A percentile compares a stretch with the other conserved stretches of the same genome.
Evolutionary conservation across 2,329 filamentous ascomycete species (phyloP).

Genomic region (Basipetospora chlamydospora): DNA sequence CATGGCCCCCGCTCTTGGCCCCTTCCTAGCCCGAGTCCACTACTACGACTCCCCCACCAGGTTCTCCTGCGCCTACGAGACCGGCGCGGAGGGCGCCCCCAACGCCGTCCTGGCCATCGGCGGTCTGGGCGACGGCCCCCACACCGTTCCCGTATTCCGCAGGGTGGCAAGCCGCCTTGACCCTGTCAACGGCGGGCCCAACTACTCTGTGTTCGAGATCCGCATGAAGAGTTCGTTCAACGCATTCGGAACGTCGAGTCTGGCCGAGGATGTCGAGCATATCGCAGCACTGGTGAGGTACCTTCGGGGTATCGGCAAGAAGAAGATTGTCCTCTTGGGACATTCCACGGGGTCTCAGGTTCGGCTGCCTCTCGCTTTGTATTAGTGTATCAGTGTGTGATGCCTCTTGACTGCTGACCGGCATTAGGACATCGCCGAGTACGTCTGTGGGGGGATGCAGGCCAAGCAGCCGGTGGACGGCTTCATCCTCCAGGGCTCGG

Average conservation of each 20-base stretch:
- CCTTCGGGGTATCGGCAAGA: slow-evolving; percentile 31
- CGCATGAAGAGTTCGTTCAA: slow-evolving; percentile 39
- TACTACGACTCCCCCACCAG: slow-evolving; percentile 5
- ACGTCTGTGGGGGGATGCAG: slow-evolving; percentile 22
- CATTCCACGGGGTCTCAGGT: slow-evolving; percentile 46
- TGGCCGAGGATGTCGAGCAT: slow-evolving; percentile 38
- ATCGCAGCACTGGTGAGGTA: slow-evolving; percentile 38
- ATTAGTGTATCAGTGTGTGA: too few species aligned
- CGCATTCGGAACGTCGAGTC: slow-evolving; percentile 34
- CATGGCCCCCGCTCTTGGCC: background rate
- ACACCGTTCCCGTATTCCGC: slow-evolving; percentile 44
- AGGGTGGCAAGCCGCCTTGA: slow-evolving; percentile 27
- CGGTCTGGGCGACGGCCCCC: slow-evolving; percentile 55
- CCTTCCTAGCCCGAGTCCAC: slow-evolving; percentile 5
- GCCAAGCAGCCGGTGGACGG: slow-evolving; percentile 47
- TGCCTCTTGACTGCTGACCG: too few species aligned
- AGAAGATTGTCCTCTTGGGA: slow-evolving; percentile 40
- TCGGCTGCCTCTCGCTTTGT: slow-evolving; percentile 6
- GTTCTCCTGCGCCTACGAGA: slow-evolving; percentile 32
- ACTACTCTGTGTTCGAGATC: slow-evolving; percentile 42
- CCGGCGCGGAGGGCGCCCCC: slow-evolving; percentile 22
- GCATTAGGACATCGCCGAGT: slow-evolving; percentile 40
- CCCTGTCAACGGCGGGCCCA: slow-evolving; percentile 19
- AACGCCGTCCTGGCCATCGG: slow-evolving; percentile 57
- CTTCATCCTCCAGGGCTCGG: slow-evolving; percentile 65